These are phyloP conservation scores for Ophiobolus disseminans DNA, from an alignment of 2,329 filamentous ascomycete species.

Conservation along the genomic window DNA sequence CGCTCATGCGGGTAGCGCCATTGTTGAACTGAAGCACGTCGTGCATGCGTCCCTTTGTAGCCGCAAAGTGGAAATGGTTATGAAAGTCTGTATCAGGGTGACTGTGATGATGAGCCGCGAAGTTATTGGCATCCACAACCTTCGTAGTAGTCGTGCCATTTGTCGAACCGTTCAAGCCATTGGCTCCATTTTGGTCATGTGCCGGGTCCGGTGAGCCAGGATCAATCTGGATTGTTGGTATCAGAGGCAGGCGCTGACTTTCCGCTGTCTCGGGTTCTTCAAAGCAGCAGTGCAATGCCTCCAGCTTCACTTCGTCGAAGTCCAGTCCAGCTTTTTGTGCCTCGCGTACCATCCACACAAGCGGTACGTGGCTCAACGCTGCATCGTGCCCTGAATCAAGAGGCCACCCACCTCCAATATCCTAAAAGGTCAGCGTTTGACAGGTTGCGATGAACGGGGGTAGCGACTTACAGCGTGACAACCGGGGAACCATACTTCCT, in stretches of 20 bases:
- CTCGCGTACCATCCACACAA: slow-evolving; percentile 75
- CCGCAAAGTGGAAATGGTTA: slow-evolving; percentile 64
- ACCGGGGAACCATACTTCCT: slow-evolving; percentile 82
- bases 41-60: slow-evolving; percentile 65
- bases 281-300: slow-evolving; percentile 69
- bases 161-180: neutral
- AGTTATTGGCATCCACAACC: slow-evolving; percentile 25
- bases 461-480: slow-evolving; percentile 65
- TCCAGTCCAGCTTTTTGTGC: slow-evolving; percentile 69
- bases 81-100: slow-evolving; percentile 57
- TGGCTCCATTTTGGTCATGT: neutral
- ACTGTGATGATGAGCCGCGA: slow-evolving; percentile 22
- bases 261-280: slow-evolving; percentile 36
- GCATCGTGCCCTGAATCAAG: slow-evolving; percentile 61
- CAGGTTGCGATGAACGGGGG: neutral
- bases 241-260: slow-evolving; percentile 10
- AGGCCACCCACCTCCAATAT: slow-evolving; percentile 79
- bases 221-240: slow-evolving; percentile 45
- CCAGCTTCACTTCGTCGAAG: slow-evolving; percentile 73
- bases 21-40: slow-evolving; percentile 72
- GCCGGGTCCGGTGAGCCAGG: slow-evolving; percentile 30
- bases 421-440: slow-evolving; percentile 44
- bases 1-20: slow-evolving; percentile 63
- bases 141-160: slow-evolving; percentile 1
- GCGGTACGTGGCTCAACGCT: slow-evolving; percentile 70